Base-by-base conservation (phyloP, 208 protist species). In the Acanthamoeba divionensis region DNA sequence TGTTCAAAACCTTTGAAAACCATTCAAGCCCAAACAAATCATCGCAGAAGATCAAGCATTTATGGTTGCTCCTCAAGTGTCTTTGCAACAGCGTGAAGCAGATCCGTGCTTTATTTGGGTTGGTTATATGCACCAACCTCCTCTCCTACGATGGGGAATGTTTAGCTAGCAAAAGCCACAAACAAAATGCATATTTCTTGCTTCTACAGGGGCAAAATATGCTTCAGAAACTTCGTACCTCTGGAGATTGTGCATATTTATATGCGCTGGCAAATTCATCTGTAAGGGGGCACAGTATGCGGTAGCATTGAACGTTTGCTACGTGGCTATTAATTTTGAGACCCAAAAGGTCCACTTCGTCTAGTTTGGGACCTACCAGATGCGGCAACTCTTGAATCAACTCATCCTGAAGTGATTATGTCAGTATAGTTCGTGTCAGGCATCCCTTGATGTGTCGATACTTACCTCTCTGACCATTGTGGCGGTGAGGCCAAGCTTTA, bases 331-430 rank as follows among this genome's bases (percentile, higher is more conserved):
- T 93, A 38, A 88, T 93, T 47, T 96, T 95, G 3, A 99, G 94
- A 71, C 98, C 97, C 65, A 99, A 97, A 99, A 99, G 99, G 60
- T 99, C 99, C 0, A 99, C 97, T 66, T 99, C 98, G 93, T 98
- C 99, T 50, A 99, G 94, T 91, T 99, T 99, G 10, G 99, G 99
- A 1, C 99, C 99, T 50, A 99, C 98, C 8, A 99, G 95, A 92
- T 98, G 98, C 67, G 99, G 98, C 1, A 99, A 93, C 91, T 99
- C 98, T 15, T 95, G 92, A 77, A 99, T 99, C 65, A 96, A 97
- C 48, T 98, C 96, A 93, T 99, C 99, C 69, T 75, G 52, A 73
- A 41, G 65, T 26, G 10, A 21, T n/a, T n/a, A n/a, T n/a, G n/a
- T n/a, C n/a, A n/a, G n/a, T n/a, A n/a, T n/a, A n/a, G n/a, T n/a